Percentiles rank a stretch among this genome's conserved stretches.
These are phyloP conservation scores for Trichoderma atroviride DNA, from an alignment of 2,329 filamentous ascomycete species.

Conservation along the genomic window DNA sequence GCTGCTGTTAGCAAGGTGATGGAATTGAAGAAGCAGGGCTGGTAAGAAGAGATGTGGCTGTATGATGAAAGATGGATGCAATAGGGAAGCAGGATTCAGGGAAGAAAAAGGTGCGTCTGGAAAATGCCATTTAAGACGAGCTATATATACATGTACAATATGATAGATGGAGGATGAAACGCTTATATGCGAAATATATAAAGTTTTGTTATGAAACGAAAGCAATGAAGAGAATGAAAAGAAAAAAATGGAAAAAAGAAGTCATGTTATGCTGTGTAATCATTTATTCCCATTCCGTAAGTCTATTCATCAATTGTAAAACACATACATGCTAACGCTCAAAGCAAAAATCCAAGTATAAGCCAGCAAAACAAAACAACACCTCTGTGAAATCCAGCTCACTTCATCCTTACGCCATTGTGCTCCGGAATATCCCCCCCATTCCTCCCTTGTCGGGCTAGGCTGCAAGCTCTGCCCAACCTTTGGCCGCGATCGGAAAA, in stretches of 20 bases:
- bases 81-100: not conserved
- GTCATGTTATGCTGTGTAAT: not conserved
- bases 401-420: slow-evolving; percentile 12
- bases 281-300: not conserved
- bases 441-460: slow-evolving; percentile 49
- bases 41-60: slow-evolving; percentile 52
- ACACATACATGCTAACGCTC: slow-evolving; percentile 3
- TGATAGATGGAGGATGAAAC: not conserved
- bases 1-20: slow-evolving; percentile 65
- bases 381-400: not conserved
- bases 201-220: not conserved
- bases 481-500: slow-evolving; percentile 83
- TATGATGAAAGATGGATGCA: not conserved
- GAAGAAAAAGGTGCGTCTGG: not conserved
- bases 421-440: slow-evolving; percentile 22
- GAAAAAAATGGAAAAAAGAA: not conserved
- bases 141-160: slow-evolving; percentile 25
- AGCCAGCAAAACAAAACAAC: not conserved
- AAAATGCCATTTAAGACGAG: slow-evolving; percentile 16
- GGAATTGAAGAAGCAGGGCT: slow-evolving; percentile 75
- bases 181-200: not conserved
- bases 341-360: not conserved
- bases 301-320: slow-evolving; percentile 19
- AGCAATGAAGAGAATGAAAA: not conserved
- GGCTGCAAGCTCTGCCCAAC: slow-evolving; percentile 73